These are phyloP conservation scores for Hypomontagnella submonticulosa DNA, from an alignment of 495 filamentous ascomycete genomes.

Conservation along the genomic window DNA sequence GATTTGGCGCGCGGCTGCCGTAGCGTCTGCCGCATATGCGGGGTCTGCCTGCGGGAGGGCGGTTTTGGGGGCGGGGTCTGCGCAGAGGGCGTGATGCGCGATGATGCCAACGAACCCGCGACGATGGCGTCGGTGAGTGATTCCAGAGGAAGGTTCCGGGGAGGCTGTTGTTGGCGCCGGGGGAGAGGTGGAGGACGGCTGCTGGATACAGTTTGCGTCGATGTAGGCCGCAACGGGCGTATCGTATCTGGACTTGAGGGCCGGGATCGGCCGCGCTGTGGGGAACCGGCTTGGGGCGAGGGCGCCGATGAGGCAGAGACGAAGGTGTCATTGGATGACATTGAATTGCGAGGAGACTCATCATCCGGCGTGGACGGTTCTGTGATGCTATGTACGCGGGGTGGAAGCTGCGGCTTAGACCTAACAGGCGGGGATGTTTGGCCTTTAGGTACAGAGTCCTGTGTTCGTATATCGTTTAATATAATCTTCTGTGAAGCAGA, in stretches of 20 bases:
- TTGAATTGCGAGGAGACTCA: slow-evolving; percentile 36
- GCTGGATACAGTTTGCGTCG: slow-evolving; percentile 10
- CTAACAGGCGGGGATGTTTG: slow-evolving; percentile 6
- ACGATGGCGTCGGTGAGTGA: slow-evolving; percentile 79
- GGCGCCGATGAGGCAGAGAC: slow-evolving; percentile 60
- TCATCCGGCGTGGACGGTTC: slow-evolving; percentile 3
- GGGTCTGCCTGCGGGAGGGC: slow-evolving; percentile 50
- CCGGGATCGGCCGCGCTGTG: slow-evolving; percentile 32
- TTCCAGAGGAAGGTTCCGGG: slow-evolving; percentile 50
- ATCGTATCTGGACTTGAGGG: slow-evolving; percentile 17
- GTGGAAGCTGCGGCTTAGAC: slow-evolving; percentile 6
- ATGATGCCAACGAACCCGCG: slow-evolving; percentile 83
- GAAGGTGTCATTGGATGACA: slow-evolving; percentile 58
- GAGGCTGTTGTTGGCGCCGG: slow-evolving; percentile 19
- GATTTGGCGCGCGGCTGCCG: slow-evolving; percentile 69
- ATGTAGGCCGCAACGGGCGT: slow-evolving; percentile 21
- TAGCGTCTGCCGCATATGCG: slow-evolving; percentile 75
- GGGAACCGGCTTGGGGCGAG: slow-evolving; percentile 46
- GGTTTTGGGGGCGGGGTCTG: slow-evolving; percentile 44
- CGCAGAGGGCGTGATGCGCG: slow-evolving; percentile 51
- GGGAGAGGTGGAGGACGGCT: slow-evolving; percentile 25
- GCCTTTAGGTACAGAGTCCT: slow-evolving; percentile 13
- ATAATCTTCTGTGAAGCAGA: slow-evolving; percentile 33
- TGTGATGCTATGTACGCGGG: not conserved
- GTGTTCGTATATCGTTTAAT: slow-evolving; percentile 22